A percentile compares a stretch with the other conserved stretches of the same genome.
Evolutionary conservation across 2,329 filamentous ascomycete species (phyloP).

Genomic region (Calonectria hongkongensis): DNA sequence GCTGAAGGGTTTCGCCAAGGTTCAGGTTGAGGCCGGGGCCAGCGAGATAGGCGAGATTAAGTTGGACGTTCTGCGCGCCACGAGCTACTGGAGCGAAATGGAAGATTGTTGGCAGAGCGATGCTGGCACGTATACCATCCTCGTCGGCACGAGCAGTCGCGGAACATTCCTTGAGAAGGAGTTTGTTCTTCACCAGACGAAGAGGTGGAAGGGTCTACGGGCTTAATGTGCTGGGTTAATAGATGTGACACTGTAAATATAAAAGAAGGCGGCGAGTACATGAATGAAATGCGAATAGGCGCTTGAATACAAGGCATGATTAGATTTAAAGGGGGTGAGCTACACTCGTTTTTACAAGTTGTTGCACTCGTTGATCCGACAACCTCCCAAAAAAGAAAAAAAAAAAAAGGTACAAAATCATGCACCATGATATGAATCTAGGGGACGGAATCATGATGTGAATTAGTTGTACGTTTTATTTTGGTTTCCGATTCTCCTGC

Average conservation of each 20-base stretch:
- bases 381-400: too few species aligned
- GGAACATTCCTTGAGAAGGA: slow-evolving; percentile 46
- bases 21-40: slow-evolving; percentile 60
- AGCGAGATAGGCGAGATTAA: slow-evolving; percentile 55
- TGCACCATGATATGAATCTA: too few species aligned
- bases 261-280: not conserved
- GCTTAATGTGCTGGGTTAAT: not conserved
- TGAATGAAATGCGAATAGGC: not conserved
- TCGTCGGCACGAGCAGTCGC: slow-evolving; percentile 59
- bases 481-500: too few species aligned
- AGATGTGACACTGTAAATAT: not conserved
- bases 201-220: slow-evolving; percentile 42
- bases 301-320: not conserved
- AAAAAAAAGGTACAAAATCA: too few species aligned
- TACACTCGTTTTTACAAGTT: too few species aligned
- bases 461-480: too few species aligned
- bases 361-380: too few species aligned
- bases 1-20: slow-evolving; percentile 66
- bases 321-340: not conserved
- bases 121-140: slow-evolving; percentile 60
- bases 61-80: slow-evolving; percentile 54
- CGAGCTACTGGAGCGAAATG: slow-evolving; percentile 62
- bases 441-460: too few species aligned
- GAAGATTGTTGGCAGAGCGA: slow-evolving; percentile 62
- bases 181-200: slow-evolving; percentile 40